These are phyloP conservation scores for Cucurbita moschata DNA, from an alignment of 306 rosid genomes.

Conservation along the genomic window DNA sequence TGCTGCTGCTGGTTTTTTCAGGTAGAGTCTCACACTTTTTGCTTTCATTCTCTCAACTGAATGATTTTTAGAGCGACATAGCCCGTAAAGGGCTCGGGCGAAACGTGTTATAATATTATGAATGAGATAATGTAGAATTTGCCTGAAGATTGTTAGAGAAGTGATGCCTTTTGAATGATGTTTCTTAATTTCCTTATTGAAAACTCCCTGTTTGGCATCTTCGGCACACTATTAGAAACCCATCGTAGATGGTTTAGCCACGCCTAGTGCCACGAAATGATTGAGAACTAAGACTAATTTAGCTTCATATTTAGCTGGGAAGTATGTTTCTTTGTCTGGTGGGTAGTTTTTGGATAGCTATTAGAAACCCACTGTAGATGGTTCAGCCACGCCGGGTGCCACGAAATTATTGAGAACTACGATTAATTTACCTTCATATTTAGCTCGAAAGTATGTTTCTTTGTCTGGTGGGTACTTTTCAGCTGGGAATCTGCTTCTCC, in stretches of 20 bases:
- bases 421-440: not conserved
- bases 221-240: not conserved
- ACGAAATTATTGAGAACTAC: too few relatives aligned
- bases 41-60: not conserved
- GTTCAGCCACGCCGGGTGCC: too few relatives aligned
- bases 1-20: conserved; percentile 47
- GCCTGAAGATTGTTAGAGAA: not conserved
- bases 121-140: not conserved
- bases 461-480: not conserved
- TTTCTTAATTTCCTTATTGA: not conserved
- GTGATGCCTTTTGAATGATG: not conserved
- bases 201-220: not conserved
- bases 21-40: conserved; percentile 23
- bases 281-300: not conserved
- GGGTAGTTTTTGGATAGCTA: too few relatives aligned
- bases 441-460: not conserved
- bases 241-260: too few relatives aligned
- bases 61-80: not conserved
- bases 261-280: too few relatives aligned
- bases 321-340: too few relatives aligned
- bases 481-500: not conserved
- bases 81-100: not conserved
- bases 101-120: too few relatives aligned
- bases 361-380: too few relatives aligned
- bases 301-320: not conserved